Conservation (phyloP, 352 stramenopile species). For the Globisporangium emineosum region DNA sequence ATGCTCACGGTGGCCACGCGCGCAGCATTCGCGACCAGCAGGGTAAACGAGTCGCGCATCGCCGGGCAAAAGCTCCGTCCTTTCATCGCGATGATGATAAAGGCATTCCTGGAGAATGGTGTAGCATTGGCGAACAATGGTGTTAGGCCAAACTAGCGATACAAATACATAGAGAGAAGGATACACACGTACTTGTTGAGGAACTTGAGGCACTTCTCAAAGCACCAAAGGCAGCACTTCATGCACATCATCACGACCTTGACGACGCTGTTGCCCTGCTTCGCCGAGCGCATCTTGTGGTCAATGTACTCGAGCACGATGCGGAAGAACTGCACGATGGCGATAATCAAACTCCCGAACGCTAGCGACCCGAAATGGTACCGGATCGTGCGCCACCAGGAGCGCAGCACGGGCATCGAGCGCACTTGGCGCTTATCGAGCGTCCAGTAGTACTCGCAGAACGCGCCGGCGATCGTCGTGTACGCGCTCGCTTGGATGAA, state of each 20-base stretch:
- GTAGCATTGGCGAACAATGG: neutral
- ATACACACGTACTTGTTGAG: conserved; percentile 58
- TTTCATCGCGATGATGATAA: conserved; percentile 89
- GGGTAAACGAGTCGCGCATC: conserved; percentile 93
- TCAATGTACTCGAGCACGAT: conserved; percentile 80
- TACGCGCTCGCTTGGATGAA: conserved; percentile 80
- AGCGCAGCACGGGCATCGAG: conserved; percentile 45
- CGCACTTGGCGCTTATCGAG: conserved; percentile 62
- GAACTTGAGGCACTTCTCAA: conserved; percentile 90
- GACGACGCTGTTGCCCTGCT: conserved; percentile 62
- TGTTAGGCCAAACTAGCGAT: too few species aligned
- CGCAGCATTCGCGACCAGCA: conserved; percentile 94
- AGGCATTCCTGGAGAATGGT: conserved; percentile 57
- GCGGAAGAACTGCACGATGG: conserved; percentile 78
- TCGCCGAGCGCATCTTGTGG: conserved; percentile 59
- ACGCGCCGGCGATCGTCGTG: conserved; percentile 71
- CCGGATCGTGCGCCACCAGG: conserved; percentile 60
- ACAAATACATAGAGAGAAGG: neutral
- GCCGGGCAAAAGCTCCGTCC: conserved; percentile 82
- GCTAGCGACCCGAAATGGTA: conserved; percentile 86
- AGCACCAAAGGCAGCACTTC: conserved; percentile 85
- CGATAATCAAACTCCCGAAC: conserved; percentile 85
- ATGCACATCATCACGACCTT: conserved; percentile 86
- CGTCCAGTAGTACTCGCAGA: conserved; percentile 89
- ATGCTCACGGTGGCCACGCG: conserved; percentile 86